A percentile compares a stretch with the other conserved stretches of the same genome.
Evolutionary conservation across 768 basidiomycete genomes (phyloP).

Genomic region (Boletus pseudo-olivaceus): DNA sequence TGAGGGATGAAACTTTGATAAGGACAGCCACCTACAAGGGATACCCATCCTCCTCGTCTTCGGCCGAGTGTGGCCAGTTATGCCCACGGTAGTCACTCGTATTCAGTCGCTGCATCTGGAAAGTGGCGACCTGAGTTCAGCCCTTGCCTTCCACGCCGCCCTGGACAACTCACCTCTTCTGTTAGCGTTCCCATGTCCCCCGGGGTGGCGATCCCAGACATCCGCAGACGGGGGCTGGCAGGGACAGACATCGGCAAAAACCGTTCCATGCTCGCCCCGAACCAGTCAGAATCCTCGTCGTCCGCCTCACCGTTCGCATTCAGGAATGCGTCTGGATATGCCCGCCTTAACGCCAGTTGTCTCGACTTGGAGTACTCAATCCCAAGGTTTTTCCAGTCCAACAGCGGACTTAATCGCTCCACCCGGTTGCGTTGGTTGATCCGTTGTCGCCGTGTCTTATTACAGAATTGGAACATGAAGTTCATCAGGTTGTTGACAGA

Average conservation of each 20-base stretch:
- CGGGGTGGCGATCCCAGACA: constrained; percentile 78
- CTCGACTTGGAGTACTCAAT: constrained; percentile 96
- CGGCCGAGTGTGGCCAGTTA: constrained; percentile 52
- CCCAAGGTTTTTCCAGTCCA: constrained; percentile 98
- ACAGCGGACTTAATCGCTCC: constrained; percentile 85
- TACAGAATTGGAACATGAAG: constrained; percentile 69
- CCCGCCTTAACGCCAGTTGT: constrained; percentile 85
- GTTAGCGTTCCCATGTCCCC: constrained; percentile 91
- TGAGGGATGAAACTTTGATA: constrained; percentile 10
- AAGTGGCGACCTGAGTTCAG: background rate
- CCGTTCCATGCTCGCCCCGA: constrained; percentile 58
- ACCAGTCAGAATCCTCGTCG: constrained; percentile 38
- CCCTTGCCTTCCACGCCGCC: background rate
- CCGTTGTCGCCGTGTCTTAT: constrained; percentile 89
- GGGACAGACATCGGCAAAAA: constrained; percentile 75
- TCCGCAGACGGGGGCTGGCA: constrained; percentile 78
- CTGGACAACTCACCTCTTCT: constrained; percentile 56
- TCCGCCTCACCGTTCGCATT: constrained; percentile 51
- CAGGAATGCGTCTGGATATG: constrained; percentile 93
- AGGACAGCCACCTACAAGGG: constrained; percentile 62
- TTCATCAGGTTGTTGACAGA: constrained; percentile 81
- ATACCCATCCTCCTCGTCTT: constrained; percentile 90
- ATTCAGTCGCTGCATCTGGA: constrained; percentile 77
- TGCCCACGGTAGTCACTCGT: constrained; percentile 80
- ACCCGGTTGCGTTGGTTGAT: constrained; percentile 99